Base-by-base conservation (phyloP, 2,329 filamentous ascomycete species). In the Hysterium pulicare region DNA sequence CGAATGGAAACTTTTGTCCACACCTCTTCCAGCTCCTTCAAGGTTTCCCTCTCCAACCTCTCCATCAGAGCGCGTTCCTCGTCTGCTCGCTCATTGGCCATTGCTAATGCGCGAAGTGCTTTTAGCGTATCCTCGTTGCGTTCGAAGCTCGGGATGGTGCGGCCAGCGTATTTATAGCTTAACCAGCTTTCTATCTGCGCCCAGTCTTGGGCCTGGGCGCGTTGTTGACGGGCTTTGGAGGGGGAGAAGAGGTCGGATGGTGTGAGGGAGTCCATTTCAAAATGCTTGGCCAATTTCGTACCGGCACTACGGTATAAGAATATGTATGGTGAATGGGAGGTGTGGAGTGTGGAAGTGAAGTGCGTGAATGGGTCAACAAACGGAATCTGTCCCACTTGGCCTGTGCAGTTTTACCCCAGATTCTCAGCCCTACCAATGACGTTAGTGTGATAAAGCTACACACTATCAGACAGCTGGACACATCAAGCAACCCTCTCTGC, bases 171-270 rank as follows among this genome's bases (percentile, higher is more conserved):
- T 45, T 79, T 76, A 34, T 76, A 74, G 7, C 58, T 58, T 9
- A 96, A 80, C 90, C 91, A 97, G 55, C 75, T 74, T 67, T 94
- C 89, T 53, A 96, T 79, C 52, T 87, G 89, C 42, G 83, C 84
- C 91, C 91, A 97, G 68, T 96, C 90, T 61, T 91, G 90, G 35
- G 89, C 87, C 49, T 86, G 83, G 10, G 86, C 86, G 48, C 87
- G 86, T 53, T 88, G 86, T 47, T 86, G 83, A 45, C 88, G 84
- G 17, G 79, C 78, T 63, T 82, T 82, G 5, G 78, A 78, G 5
- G 79, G 79, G 2, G 79, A 83, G 51, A 80, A 76, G 33, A 81
- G 71, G 21, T 76, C 70, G 13, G 65, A 59, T 0, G 64, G 64
- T 2, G 63, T 66, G 23, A 65, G 61, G 41, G 49, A 59, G 41